Base-by-base conservation (phyloP, 2,329 filamentous ascomycete genomes). In the Fusarium praegraminearum region DNA sequence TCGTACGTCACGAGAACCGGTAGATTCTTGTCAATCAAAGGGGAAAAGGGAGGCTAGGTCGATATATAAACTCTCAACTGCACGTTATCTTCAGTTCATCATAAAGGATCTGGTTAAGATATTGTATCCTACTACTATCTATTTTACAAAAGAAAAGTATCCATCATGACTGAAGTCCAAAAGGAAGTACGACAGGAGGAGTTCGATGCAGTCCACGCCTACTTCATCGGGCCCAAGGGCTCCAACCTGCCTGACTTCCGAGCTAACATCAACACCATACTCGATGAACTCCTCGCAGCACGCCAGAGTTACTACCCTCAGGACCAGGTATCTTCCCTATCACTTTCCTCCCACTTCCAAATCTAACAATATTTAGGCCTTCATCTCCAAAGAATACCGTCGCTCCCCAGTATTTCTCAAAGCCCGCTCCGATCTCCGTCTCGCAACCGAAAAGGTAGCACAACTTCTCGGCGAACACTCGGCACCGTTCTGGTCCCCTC, bases 401-500 rank as follows among this genome's bases (percentile, higher is more conserved):
- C 68, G 76, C 0, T 79, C 79, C 2, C 57, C 69, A 1, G 76
- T 73, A 7, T 84, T 83, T 64, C 59, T 75, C 6, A 67, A 76
- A 8, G 74, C 76, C 2, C 78, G 76, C 28, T 63, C 73, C 1
- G 79, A 78, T 45, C 74, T 84, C 20, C 69, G 71, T 22, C 76
- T 75, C 12, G 79, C 78, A 5, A 76, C 83, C 3, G 63, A 74
- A 35, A 77, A 76, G 45, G 77, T 79, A 2, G 77, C 80, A 6
- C 69, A 78, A 5, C 70, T 83, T 12, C 69, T 85, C 4, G 81
- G 80, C n/a, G 75, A 78, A 43, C 77, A 80, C 50, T 83, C 80
- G 2, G 80, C 84, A 8, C 83, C 83, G 0, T 84, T 82, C 67
- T 85, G 82, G 80, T 82, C 78, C 2, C 80, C 83, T 2, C 78